phyloP scores from a whole-genome alignment of 129 eudicot genomes.

The Flaveria brownii region DNA sequence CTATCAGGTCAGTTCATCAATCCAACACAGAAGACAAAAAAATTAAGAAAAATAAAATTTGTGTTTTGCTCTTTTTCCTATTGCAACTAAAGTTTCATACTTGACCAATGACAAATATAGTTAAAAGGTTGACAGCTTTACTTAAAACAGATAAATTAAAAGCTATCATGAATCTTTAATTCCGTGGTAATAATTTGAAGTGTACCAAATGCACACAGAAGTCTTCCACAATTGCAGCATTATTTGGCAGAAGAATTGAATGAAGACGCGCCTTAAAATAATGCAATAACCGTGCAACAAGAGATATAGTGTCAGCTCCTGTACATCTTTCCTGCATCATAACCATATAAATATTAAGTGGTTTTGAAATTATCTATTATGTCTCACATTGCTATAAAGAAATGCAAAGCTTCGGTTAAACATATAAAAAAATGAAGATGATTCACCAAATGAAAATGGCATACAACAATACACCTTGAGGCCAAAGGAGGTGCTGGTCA shows the following conservation, averaged over 20 bases:
- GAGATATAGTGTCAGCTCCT: constrained; percentile 83
- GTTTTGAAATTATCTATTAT: not conserved
- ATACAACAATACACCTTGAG: constrained; percentile 49
- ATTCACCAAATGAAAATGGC: constrained; percentile 8
- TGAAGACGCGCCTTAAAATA: constrained; percentile 89
- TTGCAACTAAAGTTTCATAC: constrained; percentile 20
- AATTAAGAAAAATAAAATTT: constrained; percentile 11
- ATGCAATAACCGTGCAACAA: constrained; percentile 82
- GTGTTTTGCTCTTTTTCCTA: constrained; percentile 9
- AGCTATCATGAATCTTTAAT: constrained; percentile 11
- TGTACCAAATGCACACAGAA: constrained; percentile 87
- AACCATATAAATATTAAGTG: constrained; percentile 8
- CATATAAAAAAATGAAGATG: not conserved
- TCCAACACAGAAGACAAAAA: constrained; percentile 16
- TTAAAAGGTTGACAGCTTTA: constrained; percentile 16
- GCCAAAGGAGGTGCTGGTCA: constrained; percentile 51
- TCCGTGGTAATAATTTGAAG: not conserved
- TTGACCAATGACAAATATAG: not conserved
- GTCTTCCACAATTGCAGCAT: constrained; percentile 71
- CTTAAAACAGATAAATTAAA: constrained; percentile 3
- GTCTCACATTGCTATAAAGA: not conserved
- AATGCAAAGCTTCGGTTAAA: not conserved
- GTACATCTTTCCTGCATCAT: constrained; percentile 94
- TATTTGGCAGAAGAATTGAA: constrained; percentile 69
- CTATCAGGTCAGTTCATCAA: constrained; percentile 12